Percentiles rank a stretch among this genome's conserved stretches.
Evolutionary conservation across 768 basidiomycete species (phyloP).

Genomic region (Tremella yokohamensis): DNA sequence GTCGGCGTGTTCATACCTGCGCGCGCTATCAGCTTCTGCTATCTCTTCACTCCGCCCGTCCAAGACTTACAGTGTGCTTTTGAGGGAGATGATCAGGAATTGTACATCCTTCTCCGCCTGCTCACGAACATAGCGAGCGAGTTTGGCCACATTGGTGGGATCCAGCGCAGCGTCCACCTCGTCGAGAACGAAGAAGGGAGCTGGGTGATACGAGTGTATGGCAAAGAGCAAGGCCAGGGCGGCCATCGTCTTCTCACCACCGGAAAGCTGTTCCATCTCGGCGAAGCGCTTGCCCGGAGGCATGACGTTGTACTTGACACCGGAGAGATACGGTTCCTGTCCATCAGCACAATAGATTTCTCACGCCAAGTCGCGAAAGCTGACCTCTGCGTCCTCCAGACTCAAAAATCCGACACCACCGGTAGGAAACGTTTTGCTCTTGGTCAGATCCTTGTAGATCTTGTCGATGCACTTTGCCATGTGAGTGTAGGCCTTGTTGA

Average conservation of each 20-base stretch:
- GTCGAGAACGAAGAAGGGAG: slow-evolving; percentile 25
- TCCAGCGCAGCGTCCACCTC: slow-evolving; percentile 73
- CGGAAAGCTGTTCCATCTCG: slow-evolving; percentile 98
- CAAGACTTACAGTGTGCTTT: slow-evolving; percentile 66
- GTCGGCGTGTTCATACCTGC: slow-evolving; percentile 73
- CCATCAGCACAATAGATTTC: not conserved
- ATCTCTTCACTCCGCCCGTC: too few relatives aligned
- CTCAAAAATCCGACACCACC: slow-evolving; percentile 95
- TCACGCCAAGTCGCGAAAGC: slow-evolving; percentile 27
- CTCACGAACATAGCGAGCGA: slow-evolving; percentile 84
- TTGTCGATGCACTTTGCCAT: slow-evolving; percentile 91
- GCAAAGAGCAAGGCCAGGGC: slow-evolving; percentile 94
- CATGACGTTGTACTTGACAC: slow-evolving; percentile 99
- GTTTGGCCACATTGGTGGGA: slow-evolving; percentile 96
- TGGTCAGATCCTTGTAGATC: slow-evolving; percentile 97
- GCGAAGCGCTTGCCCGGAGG: slow-evolving; percentile 99
- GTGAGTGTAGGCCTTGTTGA: slow-evolving; percentile 93
- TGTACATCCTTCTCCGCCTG: slow-evolving; percentile 84
- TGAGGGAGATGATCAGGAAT: slow-evolving; percentile 95
- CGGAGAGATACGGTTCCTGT: slow-evolving; percentile 78
- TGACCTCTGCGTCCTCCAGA: slow-evolving; percentile 89
- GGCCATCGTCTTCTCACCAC: slow-evolving; percentile 97
- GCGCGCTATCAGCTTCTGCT: slow-evolving; percentile 8
- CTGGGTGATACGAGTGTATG: slow-evolving; percentile 62
- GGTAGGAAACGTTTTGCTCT: slow-evolving; percentile 70